phyloP scores from a whole-genome alignment of 768 basidiomycete genomes.

The Leccinum ochraceum region DNA sequence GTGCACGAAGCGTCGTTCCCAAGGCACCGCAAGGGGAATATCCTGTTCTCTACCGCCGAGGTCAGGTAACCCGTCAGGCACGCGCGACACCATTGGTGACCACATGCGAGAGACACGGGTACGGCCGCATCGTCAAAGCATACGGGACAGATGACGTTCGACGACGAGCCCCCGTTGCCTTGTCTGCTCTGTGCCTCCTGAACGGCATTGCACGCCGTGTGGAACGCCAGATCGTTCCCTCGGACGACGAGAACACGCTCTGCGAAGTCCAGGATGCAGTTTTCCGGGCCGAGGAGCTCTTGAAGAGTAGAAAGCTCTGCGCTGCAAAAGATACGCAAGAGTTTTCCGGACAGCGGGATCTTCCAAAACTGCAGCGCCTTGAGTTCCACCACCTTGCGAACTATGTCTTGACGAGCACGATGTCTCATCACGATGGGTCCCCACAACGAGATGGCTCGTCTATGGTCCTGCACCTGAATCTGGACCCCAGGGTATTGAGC shows the following conservation, averaged over 20 bases:
- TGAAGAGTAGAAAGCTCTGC: constrained; percentile 48
- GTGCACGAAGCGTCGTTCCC: constrained; percentile 63
- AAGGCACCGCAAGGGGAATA: constrained; percentile 74
- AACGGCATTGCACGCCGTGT: constrained; percentile 41
- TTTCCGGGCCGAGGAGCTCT: constrained; percentile 54
- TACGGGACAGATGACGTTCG: constrained; percentile 55
- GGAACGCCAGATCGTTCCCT: constrained; percentile 46
- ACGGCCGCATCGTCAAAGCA: constrained; percentile 60
- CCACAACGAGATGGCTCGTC: constrained; percentile 54
- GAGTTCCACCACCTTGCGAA: constrained; percentile 47
- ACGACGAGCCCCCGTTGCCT: constrained; percentile 28
- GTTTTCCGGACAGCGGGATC: constrained; percentile 48
- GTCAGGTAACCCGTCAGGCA: constrained; percentile 63
- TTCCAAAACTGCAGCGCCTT: constrained; percentile 41
- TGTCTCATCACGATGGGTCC: constrained; percentile 47
- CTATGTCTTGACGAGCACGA: constrained; percentile 44
- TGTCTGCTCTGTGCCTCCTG: constrained; percentile 37
- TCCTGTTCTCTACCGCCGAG: constrained; percentile 54
- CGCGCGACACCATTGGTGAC: constrained; percentile 66
- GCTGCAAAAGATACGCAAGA: constrained; percentile 48
- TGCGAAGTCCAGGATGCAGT: constrained; percentile 49
- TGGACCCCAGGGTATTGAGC: constrained; percentile 38
- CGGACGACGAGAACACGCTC: constrained; percentile 50
- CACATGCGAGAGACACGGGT: constrained; percentile 58
- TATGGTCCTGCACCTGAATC: constrained; percentile 42